Base-by-base conservation (phyloP, 1,284 basidiomycete species). In the Leccinum pachyderme region DNA sequence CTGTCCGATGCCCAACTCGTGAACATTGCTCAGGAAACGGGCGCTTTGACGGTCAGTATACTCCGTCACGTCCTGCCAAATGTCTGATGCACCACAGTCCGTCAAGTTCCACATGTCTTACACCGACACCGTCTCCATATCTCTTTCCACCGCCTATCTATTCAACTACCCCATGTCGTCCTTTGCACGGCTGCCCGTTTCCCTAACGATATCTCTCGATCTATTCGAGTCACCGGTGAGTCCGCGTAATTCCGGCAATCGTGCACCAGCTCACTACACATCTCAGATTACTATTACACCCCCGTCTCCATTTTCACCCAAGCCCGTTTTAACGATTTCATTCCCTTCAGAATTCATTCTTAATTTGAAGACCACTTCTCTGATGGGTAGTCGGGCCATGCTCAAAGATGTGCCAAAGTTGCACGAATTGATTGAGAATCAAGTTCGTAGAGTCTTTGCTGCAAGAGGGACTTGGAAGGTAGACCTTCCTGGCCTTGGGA, bases 361-460 rank as follows among this genome's bases (percentile, higher is more conserved):
- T 11, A 81, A 86, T 61, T 74, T 91, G 28, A 82, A 82, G 50
- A 91, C 86, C 28, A 88, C 82, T 7, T 92, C 90, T 25, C 77
- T 91, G 2, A 83, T 92, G 80, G 89, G 89, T 37, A 91, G 88
- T 61, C 83, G 89, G 39, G 89, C 90, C 35, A 90, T 91, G 70
- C 77, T 92, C 1, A 88, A 87, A 35, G 88, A 92, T 63, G 87
- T 92, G 4, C 89, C 90, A 27, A 92, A 92, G 68, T 73, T 92
- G 12, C 90, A 92, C 60, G 89, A 92, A 66, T 74, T 92, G 47
- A 91, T 92, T 41, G 83, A 89, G 62, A 79, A 84, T 63, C 88
- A 91, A 74, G 81, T 89, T 11, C 76, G 81, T 48, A 77, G 76
- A 49, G 71, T 79, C 15, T 77, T 92, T 27, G 75, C 79, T 31